Evolutionary conservation across 345 rosid species (phyloP).

Genomic region (Angophora floribunda): DNA sequence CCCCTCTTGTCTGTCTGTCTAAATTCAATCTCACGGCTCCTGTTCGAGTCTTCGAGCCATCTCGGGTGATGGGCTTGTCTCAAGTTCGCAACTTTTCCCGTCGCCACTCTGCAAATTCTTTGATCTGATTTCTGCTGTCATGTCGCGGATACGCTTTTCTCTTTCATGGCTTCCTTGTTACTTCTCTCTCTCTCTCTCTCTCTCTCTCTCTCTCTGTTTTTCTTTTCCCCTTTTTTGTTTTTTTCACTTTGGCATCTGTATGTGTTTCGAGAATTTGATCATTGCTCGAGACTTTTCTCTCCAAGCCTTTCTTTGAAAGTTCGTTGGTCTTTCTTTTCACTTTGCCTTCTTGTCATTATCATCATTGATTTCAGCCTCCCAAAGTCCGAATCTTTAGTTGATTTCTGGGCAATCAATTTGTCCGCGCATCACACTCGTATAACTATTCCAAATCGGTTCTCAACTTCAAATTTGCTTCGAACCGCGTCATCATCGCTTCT

Average conservation of each 20-base stretch:
- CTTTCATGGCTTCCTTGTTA: background rate
- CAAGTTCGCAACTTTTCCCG: background rate
- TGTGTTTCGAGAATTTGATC: background rate
- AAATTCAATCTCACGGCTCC: background rate
- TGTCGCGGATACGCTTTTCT: background rate
- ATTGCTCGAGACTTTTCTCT: background rate
- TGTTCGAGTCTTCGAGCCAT: background rate
- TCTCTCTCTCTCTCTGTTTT: no score
- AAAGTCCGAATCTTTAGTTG: background rate
- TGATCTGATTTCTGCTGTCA: background rate
- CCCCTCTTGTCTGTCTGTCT: background rate
- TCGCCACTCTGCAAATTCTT: background rate
- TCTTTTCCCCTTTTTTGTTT: background rate
- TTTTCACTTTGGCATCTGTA: background rate
- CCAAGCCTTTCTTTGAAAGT: background rate
- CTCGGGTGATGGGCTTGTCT: background rate
- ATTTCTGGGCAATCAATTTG: background rate
- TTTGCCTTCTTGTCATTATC: background rate
- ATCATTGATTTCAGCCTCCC: background rate
- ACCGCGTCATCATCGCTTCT: background rate
- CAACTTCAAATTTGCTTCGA: background rate
- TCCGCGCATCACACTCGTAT: background rate
- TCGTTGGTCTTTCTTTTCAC: background rate
- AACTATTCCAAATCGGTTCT: background rate
- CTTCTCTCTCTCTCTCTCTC: no score